A percentile compares a stretch with the other conserved stretches of the same genome.
Evolutionary conservation across 257 asterid species (phyloP).

Genomic region (Fraxinus cuspidata): DNA sequence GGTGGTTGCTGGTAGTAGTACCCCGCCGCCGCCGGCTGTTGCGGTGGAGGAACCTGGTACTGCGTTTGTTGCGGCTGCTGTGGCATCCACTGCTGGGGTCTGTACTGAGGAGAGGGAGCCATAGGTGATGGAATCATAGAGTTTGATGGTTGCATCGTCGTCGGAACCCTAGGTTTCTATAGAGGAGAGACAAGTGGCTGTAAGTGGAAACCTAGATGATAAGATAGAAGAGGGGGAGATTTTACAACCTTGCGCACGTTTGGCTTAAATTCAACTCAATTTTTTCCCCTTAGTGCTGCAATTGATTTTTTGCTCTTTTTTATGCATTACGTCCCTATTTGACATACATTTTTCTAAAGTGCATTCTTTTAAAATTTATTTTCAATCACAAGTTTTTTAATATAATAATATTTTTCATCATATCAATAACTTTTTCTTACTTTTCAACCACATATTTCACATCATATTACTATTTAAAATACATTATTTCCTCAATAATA

Average conservation of each 20-base stretch:
- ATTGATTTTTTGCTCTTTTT: neutral
- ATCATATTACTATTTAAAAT: too few relatives aligned
- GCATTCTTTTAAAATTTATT: too few relatives aligned
- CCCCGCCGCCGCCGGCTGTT: slow-evolving; percentile 43
- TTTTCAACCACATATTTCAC: too few relatives aligned
- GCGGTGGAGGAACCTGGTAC: slow-evolving; percentile 65
- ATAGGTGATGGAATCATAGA: slow-evolving; percentile 62
- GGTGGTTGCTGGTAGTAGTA: slow-evolving; percentile 64
- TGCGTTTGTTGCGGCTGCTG: slow-evolving; percentile 52
- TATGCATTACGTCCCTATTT: too few relatives aligned
- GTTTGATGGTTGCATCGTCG: slow-evolving; percentile 65
- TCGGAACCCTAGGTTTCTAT: slow-evolving; percentile 29
- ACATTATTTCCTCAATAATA: too few relatives aligned
- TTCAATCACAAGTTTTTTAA: too few relatives aligned
- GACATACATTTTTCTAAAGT: too few relatives aligned
- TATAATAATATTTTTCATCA: too few relatives aligned
- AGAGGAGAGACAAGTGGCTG: neutral
- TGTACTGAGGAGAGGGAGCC: slow-evolving; percentile 58
- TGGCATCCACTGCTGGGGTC: slow-evolving; percentile 61
- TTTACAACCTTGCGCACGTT: neutral
- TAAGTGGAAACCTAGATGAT: slow-evolving; percentile 32
- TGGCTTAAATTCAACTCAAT: too few relatives aligned
- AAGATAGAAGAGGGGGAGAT: neutral
- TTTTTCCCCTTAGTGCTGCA: too few relatives aligned
- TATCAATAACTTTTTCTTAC: too few relatives aligned